Evolutionary conservation across 2,329 filamentous ascomycete genomes (phyloP).

Genomic region (Trichoderma brevicompactum): DNA sequence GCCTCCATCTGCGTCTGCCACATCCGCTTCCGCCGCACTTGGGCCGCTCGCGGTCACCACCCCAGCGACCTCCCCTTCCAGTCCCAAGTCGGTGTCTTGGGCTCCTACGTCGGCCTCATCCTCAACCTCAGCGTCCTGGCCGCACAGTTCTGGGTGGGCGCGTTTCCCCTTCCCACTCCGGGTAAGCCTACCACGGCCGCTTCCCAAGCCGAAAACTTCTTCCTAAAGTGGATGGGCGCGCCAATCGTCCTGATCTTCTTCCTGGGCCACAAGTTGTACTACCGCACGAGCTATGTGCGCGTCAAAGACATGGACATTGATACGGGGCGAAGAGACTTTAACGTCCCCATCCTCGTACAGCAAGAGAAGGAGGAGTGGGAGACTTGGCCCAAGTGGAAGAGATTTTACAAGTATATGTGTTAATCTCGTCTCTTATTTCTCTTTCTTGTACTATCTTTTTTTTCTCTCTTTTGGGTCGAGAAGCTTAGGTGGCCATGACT

Average conservation of each 20-base stretch:
- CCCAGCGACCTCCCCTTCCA: conserved; percentile 79
- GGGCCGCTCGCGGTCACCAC: conserved; percentile 69
- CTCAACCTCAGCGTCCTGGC: conserved; percentile 77
- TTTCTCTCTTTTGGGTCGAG: background rate
- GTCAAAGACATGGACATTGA: conserved; percentile 81
- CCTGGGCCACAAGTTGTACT: conserved; percentile 75
- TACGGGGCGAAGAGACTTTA: conserved; percentile 83
- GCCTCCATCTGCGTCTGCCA: conserved; percentile 85
- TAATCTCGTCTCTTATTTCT: conserved; percentile 41
- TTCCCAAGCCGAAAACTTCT: conserved; percentile 67
- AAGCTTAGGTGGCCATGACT: no score
- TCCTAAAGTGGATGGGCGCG: conserved; percentile 71
- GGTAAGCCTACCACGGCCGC: conserved; percentile 43
- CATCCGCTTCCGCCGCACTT: conserved; percentile 87
- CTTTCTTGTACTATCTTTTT: background rate
- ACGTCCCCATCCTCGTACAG: conserved; percentile 75
- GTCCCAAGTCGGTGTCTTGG: conserved; percentile 76
- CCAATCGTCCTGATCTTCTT: conserved; percentile 73
- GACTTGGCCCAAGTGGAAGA: conserved; percentile 78
- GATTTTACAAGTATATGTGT: conserved; percentile 73
- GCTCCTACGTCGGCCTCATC: conserved; percentile 77
- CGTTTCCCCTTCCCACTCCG: conserved; percentile 69
- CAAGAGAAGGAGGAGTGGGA: conserved; percentile 78
- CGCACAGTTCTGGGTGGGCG: conserved; percentile 87
- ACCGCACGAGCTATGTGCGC: conserved; percentile 68